These are phyloP conservation scores for Cetraspora pellucida DNA, from an alignment of 192 early-diverging fungal genomes.

Conservation along the genomic window DNA sequence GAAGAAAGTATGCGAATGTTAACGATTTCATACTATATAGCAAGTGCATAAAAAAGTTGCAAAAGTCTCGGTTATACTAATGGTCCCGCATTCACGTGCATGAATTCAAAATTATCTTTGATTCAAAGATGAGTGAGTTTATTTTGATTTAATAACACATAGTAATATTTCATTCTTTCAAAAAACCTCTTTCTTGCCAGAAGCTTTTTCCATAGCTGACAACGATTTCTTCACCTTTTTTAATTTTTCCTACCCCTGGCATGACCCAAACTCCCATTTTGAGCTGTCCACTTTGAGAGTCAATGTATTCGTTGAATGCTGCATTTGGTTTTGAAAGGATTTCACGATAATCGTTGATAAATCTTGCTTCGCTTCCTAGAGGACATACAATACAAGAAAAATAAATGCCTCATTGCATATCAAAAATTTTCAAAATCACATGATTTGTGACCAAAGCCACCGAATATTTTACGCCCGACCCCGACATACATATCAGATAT, in stretches of 20 bases:
- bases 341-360: constrained; percentile 29
- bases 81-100: no score
- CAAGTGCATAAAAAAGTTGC: no score
- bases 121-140: no score
- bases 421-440: not conserved
- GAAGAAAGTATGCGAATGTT: no score
- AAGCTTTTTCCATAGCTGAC: constrained; percentile 30
- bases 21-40: no score
- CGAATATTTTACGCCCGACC: not conserved
- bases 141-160: no score
- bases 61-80: no score
- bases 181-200: constrained; percentile 21
- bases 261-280: constrained; percentile 32
- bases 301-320: constrained; percentile 25
- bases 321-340: constrained; percentile 16
- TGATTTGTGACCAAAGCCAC: not conserved
- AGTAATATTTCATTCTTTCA: not conserved
- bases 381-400: no score
- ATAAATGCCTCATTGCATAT: no score
- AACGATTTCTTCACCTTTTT: constrained; percentile 28
- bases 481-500: no score
- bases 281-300: not conserved
- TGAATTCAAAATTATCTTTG: no score
- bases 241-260: constrained; percentile 27
- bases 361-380: constrained; percentile 24